phyloP scores from a whole-genome alignment of 805 yeast genomes.

The Lachancea sp. region DNA sequence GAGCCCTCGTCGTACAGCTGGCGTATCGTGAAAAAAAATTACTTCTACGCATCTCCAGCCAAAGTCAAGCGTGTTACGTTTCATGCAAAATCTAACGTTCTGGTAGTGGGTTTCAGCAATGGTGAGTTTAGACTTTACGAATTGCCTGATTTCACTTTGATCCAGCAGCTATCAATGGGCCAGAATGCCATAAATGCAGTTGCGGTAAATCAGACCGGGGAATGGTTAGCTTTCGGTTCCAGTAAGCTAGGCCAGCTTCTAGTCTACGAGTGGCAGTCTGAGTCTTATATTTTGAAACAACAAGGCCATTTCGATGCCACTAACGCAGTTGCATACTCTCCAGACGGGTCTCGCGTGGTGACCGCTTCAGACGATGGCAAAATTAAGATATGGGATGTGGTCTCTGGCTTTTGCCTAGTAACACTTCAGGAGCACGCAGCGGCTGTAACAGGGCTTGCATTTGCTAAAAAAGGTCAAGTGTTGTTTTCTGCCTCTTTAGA shows the following conservation, averaged over 20 bases:
- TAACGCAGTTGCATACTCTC: constrained; percentile 79
- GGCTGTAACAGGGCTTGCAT: constrained; percentile 79
- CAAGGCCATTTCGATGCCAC: constrained; percentile 95
- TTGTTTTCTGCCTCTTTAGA: constrained; percentile 87
- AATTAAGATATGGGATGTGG: constrained; percentile 92
- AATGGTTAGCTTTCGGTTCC: constrained; percentile 96
- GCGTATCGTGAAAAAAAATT: constrained; percentile 77
- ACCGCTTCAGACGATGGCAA: constrained; percentile 97
- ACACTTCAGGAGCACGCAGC: constrained; percentile 90
- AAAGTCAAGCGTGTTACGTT: constrained; percentile 77
- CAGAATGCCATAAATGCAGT: constrained; percentile 84
- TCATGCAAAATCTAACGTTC: constrained; percentile 60
- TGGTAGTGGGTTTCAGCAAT: constrained; percentile 82
- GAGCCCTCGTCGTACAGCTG: constrained; percentile 50
- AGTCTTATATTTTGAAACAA: constrained; percentile 88
- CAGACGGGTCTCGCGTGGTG: constrained; percentile 87
- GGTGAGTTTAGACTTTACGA: constrained; percentile 93
- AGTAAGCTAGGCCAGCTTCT: constrained; percentile 83
- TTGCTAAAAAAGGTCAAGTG: constrained; percentile 86
- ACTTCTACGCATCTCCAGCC: constrained; percentile 55
- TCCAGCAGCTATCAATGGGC: constrained; percentile 89
- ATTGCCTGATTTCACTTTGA: constrained; percentile 65
- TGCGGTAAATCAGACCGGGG: constrained; percentile 74
- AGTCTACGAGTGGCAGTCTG: constrained; percentile 99
- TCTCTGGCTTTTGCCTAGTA: constrained; percentile 84